Conservation (phyloP, 805 yeast genomes). For the Wickerhamomyces sydowiorum region DNA sequence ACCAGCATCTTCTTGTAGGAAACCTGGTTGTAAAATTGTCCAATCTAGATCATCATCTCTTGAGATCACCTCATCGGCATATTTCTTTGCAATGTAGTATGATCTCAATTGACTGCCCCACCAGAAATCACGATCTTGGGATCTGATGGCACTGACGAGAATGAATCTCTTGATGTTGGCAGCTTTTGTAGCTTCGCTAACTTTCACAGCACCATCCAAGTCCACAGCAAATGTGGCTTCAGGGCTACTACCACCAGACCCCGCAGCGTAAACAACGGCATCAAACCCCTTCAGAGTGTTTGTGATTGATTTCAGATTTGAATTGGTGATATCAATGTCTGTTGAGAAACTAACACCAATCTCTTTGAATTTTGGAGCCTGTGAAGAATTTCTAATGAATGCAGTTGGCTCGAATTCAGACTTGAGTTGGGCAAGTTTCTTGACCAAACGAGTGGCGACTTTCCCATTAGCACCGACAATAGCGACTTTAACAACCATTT, state of each 20-base stretch:
- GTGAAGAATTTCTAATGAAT: slow-evolving; percentile 41
- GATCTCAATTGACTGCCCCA: slow-evolving; percentile 32
- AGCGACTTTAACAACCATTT: slow-evolving; percentile 28
- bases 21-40: slow-evolving; percentile 54
- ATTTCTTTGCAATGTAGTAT: slow-evolving; percentile 56
- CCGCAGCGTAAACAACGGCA: slow-evolving; percentile 57
- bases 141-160: slow-evolving; percentile 50
- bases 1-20: slow-evolving; percentile 31
- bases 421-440: slow-evolving; percentile 24
- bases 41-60: slow-evolving; percentile 35
- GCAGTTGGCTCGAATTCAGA: slow-evolving; percentile 35
- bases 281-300: slow-evolving; percentile 39
- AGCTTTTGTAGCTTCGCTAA: slow-evolving; percentile 45
- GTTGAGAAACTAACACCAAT: slow-evolving; percentile 32
- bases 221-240: slow-evolving; percentile 46
- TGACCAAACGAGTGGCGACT: slow-evolving; percentile 43
- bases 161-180: slow-evolving; percentile 40
- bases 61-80: slow-evolving; percentile 46
- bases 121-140: slow-evolving; percentile 45
- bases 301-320: slow-evolving; percentile 29
- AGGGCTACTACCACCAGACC: slow-evolving; percentile 52
- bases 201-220: slow-evolving; percentile 54
- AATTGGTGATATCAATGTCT: slow-evolving; percentile 33
- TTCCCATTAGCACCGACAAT: slow-evolving; percentile 60
- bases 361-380: slow-evolving; percentile 31